A percentile compares a stretch with the other conserved stretches of the same genome.
phyloP scores from a whole-genome alignment of 306 rosid genomes.

The Prunus padus region DNA sequence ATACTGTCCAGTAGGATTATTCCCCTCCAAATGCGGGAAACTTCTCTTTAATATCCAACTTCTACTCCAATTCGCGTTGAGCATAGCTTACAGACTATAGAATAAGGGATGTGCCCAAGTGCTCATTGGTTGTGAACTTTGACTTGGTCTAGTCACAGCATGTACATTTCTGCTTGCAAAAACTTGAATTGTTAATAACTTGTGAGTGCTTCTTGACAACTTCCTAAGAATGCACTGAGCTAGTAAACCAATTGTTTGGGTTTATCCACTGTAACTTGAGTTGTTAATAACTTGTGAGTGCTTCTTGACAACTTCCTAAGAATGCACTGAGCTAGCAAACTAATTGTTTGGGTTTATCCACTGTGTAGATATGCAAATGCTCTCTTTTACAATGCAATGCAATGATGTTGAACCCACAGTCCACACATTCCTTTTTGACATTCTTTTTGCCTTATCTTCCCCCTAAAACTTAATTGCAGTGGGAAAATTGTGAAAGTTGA shows the following conservation, averaged over 20 bases:
- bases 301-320: background rate
- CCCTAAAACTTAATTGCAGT: constrained; percentile 42
- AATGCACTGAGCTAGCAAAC: background rate
- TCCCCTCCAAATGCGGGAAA: background rate
- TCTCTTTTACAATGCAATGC: constrained; percentile 18
- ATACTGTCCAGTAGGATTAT: background rate
- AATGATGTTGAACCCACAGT: background rate
- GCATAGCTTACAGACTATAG: background rate
- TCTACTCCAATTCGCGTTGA: background rate
- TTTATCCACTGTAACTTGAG: background rate
- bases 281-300: background rate
- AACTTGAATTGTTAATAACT: background rate
- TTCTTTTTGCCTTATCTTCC: background rate
- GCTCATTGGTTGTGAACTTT: background rate
- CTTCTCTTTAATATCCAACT: background rate
- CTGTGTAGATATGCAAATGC: too few relatives aligned
- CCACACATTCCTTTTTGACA: background rate
- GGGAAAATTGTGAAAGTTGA: constrained; percentile 80
- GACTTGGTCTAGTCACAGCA: background rate
- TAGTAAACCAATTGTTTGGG: background rate
- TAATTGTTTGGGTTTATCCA: background rate
- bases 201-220: background rate
- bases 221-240: background rate
- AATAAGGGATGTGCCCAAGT: background rate
- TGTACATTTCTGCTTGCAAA: background rate